phyloP scores from a whole-genome alignment of 345 rosid species.

The Linum trigynum region DNA sequence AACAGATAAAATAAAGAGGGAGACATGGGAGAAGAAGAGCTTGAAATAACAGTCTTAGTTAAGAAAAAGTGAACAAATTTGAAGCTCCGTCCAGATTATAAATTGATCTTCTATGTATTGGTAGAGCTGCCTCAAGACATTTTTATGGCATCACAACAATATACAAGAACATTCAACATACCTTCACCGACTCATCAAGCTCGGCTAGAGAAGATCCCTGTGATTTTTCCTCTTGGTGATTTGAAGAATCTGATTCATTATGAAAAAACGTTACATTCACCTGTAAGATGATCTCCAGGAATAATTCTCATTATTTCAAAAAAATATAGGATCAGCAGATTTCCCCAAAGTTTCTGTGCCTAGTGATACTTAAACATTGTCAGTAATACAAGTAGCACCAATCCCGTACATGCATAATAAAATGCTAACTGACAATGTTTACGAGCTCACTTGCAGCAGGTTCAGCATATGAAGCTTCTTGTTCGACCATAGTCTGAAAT shows the following conservation, averaged over 20 bases:
- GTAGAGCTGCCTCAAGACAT: neutral
- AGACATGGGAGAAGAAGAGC: constrained; percentile 2
- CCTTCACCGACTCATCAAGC: constrained; percentile 56
- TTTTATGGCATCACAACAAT: neutral
- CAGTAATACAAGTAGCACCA: neutral
- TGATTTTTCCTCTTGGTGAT: constrained; percentile 26
- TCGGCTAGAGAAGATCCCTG: constrained; percentile 33
- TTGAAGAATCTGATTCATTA: constrained; percentile 37
- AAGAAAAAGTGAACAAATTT: neutral
- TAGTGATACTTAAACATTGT: neutral
- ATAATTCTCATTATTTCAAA: neutral
- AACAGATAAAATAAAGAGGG: constrained; percentile 10
- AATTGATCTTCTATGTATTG: neutral
- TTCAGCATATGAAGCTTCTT: constrained; percentile 27
- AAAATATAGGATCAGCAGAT: neutral
- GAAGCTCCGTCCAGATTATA: neutral
- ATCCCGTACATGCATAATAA: neutral
- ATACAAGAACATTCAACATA: constrained; percentile 11
- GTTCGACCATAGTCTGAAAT: constrained; percentile 53
- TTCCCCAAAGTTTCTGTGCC: neutral
- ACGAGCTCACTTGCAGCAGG: constrained; percentile 32
- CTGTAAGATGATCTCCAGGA: constrained; percentile 6
- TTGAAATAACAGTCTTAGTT: neutral
- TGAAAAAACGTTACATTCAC: constrained; percentile 11
- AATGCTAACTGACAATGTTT: neutral